Base-by-base conservation (phyloP, 169 alveolate species). In the Plasmodium inui region DNA sequence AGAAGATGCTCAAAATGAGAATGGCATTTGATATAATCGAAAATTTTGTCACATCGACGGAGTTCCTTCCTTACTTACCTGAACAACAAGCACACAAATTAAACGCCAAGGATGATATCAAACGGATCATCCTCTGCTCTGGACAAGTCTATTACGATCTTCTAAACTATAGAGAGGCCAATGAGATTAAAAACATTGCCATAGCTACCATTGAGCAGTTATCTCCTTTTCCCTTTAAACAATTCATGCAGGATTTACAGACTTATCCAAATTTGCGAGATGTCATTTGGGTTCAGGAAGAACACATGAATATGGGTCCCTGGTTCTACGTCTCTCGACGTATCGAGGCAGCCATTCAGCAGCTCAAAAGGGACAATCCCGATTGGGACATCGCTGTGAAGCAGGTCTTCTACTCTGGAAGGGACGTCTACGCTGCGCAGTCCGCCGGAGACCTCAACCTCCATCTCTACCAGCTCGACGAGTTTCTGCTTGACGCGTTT, bases 251-350 rank as follows among this genome's bases (percentile, higher is more conserved):
- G n/a, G 97, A 97, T 32, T 73, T 97, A 26, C 92, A 94, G 46
- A 82, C 81, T 12, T 96, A 84, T 57, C 96, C 96, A 28, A 96
- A 96, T 55, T 76, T 96, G 22, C 71, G 97, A 74, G 83, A 97
- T 72, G 91, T 98, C 28, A 96, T 96, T 37, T 98, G 99, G 99
- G 97, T 97, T 19, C 98, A 98, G 88, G 99, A 98, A 94, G 99
- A 98, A 95, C 98, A 97, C 28, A 92, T 96, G 95, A 98, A 98
- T 92, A 94, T 95, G 82, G 99, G 99, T 3, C 98, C 98, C 1
- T 97, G 97, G 96, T 41, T 93, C 61, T 98, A 95, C 82, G 96
- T 96, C 10, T 89, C 95, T 34, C 85, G 92, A n/a, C 94, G 97
- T 50, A 89, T 95, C 22, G 97, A 95, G 70, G 85, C 95, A 19